These are phyloP conservation scores for Oryza rufipogon DNA, from an alignment of 176 grass and related monocot genomes.

Conservation along the genomic window DNA sequence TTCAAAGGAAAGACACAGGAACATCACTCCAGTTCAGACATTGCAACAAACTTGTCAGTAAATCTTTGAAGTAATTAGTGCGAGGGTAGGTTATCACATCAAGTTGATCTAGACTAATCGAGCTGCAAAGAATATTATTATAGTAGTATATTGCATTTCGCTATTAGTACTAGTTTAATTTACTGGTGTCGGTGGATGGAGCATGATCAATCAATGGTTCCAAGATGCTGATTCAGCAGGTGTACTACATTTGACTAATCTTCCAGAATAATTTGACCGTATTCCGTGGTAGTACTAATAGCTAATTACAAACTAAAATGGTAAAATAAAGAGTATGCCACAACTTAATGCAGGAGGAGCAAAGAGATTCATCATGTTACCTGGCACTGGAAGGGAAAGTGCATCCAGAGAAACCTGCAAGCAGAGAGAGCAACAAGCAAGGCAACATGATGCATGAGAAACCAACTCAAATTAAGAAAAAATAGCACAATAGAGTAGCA, in stretches of 20 bases:
- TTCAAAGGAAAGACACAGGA: slow-evolving; percentile 10
- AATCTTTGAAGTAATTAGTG: slow-evolving; percentile 27
- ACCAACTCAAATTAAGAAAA: neutral
- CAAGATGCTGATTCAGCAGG: neutral
- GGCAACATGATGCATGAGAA: neutral
- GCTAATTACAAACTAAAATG: neutral
- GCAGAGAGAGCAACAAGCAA: slow-evolving; percentile 8
- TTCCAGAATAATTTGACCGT: slow-evolving; percentile 14
- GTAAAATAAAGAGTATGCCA: neutral
- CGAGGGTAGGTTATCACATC: neutral
- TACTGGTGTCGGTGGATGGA: slow-evolving; percentile 29
- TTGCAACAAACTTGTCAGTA: neutral
- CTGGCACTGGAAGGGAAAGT: slow-evolving; percentile 70
- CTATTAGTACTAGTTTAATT: neutral
- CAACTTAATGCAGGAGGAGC: neutral
- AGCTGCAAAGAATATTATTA: neutral
- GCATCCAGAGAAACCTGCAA: slow-evolving; percentile 73
- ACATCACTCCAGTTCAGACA: neutral
- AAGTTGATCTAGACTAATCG: slow-evolving; percentile 1
- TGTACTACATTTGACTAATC: slow-evolving; percentile 4
- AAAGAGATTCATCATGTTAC: slow-evolving; percentile 38
- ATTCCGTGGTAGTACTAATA: neutral
- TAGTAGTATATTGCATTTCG: neutral
- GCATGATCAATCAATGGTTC: neutral
- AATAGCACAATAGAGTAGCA: neutral